Evolutionary conservation across 768 basidiomycete species (phyloP), one percentile per base, ranked within the genome.

Genomic region (Mycena galopus): DNA sequence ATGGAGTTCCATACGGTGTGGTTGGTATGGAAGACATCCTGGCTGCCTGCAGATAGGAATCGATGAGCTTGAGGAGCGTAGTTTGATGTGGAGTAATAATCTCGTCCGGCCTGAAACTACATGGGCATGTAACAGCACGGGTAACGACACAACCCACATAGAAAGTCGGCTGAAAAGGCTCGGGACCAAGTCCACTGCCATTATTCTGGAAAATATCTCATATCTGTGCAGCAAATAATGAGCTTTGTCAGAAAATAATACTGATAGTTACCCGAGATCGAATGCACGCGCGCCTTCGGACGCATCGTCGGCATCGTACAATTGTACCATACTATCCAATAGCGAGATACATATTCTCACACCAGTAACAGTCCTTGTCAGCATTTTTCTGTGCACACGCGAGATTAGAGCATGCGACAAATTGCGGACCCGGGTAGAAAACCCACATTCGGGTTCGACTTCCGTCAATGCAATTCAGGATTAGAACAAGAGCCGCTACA

Each of bases 51-150:
- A 96, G 84, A 78, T 94, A 93, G 2, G 95, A 93, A 79, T 97
- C 96, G 16, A 96, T 84, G 19, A 97, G 85, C 81, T 96, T 97
- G 69, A 98, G 88, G 14, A 97, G 83, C n/a, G 90, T 93, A 5
- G 92, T 95, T 80, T 97, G 96, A 75, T 93, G 92, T 0, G 96
- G 94, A 7, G 94, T 90, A 47, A 96, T 88, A 16, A 91, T 86
- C 82, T 96, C 95, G 56, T 88, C 90, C 27, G 82, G 72, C 69
- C 94, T 94, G 79, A 35, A 59, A 44, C 30, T 35, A 55, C 11
- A 73, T 73, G 44, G 74, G 56, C 25, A 23, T 42, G 30, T 11
- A 47, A 23, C 63, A 73, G 56, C 59, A 44, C 72, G 63, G 63
- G 68, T 44, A 71, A 50, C 66, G 65, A 61, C 32, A 50, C 44